Evolutionary conservation across 805 yeast genomes (phyloP), one percentile per base, ranked within the genome.

Genomic region (Vanderwaltozyma verrucispora): DNA sequence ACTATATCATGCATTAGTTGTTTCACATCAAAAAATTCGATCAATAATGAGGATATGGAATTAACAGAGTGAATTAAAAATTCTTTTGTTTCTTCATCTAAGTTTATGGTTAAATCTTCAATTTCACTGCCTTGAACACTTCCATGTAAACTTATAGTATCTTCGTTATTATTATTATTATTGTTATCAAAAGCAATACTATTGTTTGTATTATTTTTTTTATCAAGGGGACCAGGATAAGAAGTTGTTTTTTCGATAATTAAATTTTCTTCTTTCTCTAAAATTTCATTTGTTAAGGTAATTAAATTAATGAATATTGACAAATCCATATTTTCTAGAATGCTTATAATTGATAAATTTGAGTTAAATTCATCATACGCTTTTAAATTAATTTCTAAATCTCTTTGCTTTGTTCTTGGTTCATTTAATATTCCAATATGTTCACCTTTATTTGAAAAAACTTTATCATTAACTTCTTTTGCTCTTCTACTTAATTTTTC

Each of bases 21-120:
- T 49, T 86, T 87, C 33, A 72, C 62, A 43, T 79, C 80, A 50
- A 78, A 73, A 52, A 82, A 86, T 35, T 83, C 94, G n/a, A 79
- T 64, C 4, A 77, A 47, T 9, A 55, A 28, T 4, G 49, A 39
- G 6, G 60, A 51, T 2, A 49, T 44, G 1, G 58, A 46, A 3
- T 53, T 44, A 41, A 55, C 45, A 0, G 59, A 48, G 37, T 56
- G 61, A 32, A 48, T 49, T 25, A 56, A 45, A 38, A 58, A 51
- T 29, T 58, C 60, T 38, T 49, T 52, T 32, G 56, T 50, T 38
- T 58, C 63, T 12, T 42, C 36, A 36, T 56, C 60, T 7, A 55
- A 20, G n/a, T 34, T 23, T 11, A 36, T 20, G 26, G 13, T 36
- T 14, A 16, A 21, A 9, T 21, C 23, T 9, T 7, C 6, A 21